A percentile compares a stretch with the other conserved stretches of the same genome.
These are phyloP conservation scores for Penicillium dipodomyicola DNA, from an alignment of 495 filamentous ascomycete species.

Conservation along the genomic window DNA sequence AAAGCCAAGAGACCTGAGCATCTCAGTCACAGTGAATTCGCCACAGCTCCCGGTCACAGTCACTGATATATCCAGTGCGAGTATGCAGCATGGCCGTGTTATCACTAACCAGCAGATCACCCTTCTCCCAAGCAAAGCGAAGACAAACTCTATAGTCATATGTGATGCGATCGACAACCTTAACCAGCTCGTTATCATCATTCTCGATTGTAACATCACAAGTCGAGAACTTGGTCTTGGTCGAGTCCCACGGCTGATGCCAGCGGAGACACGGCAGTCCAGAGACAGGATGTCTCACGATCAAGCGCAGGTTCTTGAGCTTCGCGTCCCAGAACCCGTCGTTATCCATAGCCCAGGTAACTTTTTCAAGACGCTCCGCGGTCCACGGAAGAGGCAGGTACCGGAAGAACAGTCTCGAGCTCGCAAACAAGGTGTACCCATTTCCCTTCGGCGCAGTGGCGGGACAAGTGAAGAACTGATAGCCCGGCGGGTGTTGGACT, in stretches of 20 bases:
- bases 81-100: conserved; percentile 54
- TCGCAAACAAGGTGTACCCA: conserved; percentile 52
- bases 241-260: conserved; percentile 53
- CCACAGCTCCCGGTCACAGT: conserved; percentile 50
- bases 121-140: conserved; percentile 49
- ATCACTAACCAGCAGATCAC: conserved; percentile 55
- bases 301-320: conserved; percentile 44
- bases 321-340: conserved; percentile 41
- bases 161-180: conserved; percentile 38
- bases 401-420: conserved; percentile 50
- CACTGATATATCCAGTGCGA: conserved; percentile 42
- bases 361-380: conserved; percentile 33
- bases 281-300: conserved; percentile 46
- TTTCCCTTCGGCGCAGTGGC: conserved; percentile 46
- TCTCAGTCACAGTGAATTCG: conserved; percentile 45
- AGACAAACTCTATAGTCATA: conserved; percentile 52
- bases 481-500: conserved; percentile 35
- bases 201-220: conserved; percentile 49
- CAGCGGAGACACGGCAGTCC: conserved; percentile 48
- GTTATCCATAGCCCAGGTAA: conserved; percentile 45
- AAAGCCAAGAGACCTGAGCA: background rate
- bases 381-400: conserved; percentile 44
- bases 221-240: conserved; percentile 48
- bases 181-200: conserved; percentile 23
- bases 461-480: conserved; percentile 53